Percentiles rank a stretch among this genome's conserved stretches.
Conservation (phyloP, 768 basidiomycete species). For the Boletus sp. region DNA sequence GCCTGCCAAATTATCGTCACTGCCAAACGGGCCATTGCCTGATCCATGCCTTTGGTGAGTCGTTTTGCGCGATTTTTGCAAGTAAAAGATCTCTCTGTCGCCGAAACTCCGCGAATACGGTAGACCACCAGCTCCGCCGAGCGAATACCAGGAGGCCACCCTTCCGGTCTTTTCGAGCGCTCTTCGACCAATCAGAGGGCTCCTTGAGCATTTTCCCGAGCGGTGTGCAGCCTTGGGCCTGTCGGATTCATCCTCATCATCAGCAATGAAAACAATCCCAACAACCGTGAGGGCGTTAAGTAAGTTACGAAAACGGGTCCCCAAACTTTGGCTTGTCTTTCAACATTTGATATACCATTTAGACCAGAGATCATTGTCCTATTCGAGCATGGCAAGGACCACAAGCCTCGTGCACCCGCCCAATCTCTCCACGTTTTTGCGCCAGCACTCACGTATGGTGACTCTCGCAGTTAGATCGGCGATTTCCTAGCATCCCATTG, state of each 20-base stretch:
- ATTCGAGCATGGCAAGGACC: background rate
- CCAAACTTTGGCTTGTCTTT: background rate
- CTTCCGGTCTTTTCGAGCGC: background rate
- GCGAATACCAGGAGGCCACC: background rate
- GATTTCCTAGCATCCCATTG: background rate
- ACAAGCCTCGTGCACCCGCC: background rate
- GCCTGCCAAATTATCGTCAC: conserved; percentile 7
- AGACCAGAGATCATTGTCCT: background rate
- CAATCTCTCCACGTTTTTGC: background rate
- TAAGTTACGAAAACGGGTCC: background rate
- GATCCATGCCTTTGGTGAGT: background rate
- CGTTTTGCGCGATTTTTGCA: conserved; percentile 5
- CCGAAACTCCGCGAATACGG: conserved; percentile 5
- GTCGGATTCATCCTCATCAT: background rate
- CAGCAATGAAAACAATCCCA: background rate
- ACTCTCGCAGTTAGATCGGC: conserved; percentile 6
- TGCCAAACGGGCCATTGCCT: conserved; percentile 1
- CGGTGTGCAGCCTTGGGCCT: background rate
- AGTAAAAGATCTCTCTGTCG: background rate
- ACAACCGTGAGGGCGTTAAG: background rate
- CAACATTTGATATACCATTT: background rate
- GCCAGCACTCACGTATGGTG: background rate
- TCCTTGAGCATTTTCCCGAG: background rate
- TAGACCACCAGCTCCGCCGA: background rate
- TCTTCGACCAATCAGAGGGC: background rate